Percentiles rank a stretch among this genome's conserved stretches.
Conservation (phyloP, 371 early-diverging fungal species). For the Sporodiniella umbellata region DNA sequence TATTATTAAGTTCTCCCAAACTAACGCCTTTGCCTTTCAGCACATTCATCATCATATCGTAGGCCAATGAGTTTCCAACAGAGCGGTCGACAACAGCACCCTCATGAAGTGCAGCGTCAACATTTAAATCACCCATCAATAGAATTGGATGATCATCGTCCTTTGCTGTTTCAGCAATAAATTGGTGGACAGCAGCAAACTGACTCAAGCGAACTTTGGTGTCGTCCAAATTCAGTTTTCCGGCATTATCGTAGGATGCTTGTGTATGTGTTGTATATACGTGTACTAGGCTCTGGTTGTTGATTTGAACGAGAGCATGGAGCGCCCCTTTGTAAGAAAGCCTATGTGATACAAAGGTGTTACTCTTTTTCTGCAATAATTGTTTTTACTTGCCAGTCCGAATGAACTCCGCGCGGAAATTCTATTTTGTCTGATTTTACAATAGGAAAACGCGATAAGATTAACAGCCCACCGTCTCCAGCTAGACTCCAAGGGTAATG, state of each 20-base stretch:
- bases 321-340: slow-evolving; percentile 75
- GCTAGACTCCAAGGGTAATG: slow-evolving; percentile 59
- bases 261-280: slow-evolving; percentile 85
- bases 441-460: slow-evolving; percentile 74
- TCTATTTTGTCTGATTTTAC: slow-evolving; percentile 49
- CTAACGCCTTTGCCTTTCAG: slow-evolving; percentile 56
- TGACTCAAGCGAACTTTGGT: slow-evolving; percentile 58
- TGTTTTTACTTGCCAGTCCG: slow-evolving; percentile 59
- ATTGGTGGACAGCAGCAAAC: slow-evolving; percentile 57
- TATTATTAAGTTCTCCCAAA: slow-evolving; percentile 11
- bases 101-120: slow-evolving; percentile 60
- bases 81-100: slow-evolving; percentile 19
- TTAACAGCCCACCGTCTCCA: slow-evolving; percentile 79
- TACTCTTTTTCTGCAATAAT: background rate
- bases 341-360: slow-evolving; percentile 23
- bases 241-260: slow-evolving; percentile 56
- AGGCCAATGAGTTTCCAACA: slow-evolving; percentile 53
- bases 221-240: slow-evolving; percentile 44
- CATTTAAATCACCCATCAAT: slow-evolving; percentile 75
- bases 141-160: slow-evolving; percentile 48
- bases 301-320: slow-evolving; percentile 65
- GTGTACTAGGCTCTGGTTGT: slow-evolving; percentile 50
- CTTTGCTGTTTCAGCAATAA: slow-evolving; percentile 48
- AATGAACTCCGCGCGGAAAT: slow-evolving; percentile 65
- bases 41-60: slow-evolving; percentile 63